Percentiles rank a stretch among this genome's conserved stretches.
phyloP scores from a whole-genome alignment of 2,329 filamentous ascomycete species.

The Dryadomyces sulphureus region DNA sequence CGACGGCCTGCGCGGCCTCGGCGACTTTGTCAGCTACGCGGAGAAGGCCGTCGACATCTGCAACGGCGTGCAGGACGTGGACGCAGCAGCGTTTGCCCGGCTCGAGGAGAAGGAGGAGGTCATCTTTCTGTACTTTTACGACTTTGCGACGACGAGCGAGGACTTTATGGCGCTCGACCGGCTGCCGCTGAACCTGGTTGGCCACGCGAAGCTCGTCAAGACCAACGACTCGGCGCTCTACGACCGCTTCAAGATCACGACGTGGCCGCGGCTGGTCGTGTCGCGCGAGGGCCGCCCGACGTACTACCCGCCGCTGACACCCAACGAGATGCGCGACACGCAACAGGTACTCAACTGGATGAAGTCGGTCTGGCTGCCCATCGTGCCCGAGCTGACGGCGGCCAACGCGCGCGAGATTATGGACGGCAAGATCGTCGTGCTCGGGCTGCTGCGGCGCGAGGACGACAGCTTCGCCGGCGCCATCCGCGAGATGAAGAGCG shows the following conservation, averaged over 20 bases:
- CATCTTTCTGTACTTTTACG: conserved; percentile 95
- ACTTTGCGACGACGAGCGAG: conserved; percentile 83
- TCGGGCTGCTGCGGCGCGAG: conserved; percentile 72
- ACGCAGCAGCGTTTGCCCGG: conserved; percentile 59
- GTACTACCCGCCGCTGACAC: conserved; percentile 78
- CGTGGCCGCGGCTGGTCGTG: conserved; percentile 87
- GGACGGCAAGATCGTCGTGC: conserved; percentile 86
- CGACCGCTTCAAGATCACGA: conserved; percentile 84
- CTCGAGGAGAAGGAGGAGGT: conserved; percentile 90
- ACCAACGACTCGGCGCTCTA: conserved; percentile 64
- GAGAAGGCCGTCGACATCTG: conserved; percentile 72
- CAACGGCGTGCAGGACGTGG: conserved; percentile 65
- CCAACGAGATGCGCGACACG: conserved; percentile 83
- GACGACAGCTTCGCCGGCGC: conserved; percentile 67
- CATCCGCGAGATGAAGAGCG: conserved; percentile 85
- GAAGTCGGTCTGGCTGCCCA: conserved; percentile 88
- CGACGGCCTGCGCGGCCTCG: conserved; percentile 76
- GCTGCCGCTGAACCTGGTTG: conserved; percentile 74
- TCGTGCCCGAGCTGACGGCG: conserved; percentile 85
- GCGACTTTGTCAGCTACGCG: conserved; percentile 76
- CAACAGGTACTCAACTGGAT: conserved; percentile 78
- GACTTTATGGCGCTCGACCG: conserved; percentile 83
- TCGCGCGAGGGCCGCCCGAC: conserved; percentile 77
- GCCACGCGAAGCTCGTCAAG: conserved; percentile 84
- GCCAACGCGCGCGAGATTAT: conserved; percentile 90